Conservation (phyloP, 176 grass and related monocot species). For the Triticum dicoccoides region DNA sequence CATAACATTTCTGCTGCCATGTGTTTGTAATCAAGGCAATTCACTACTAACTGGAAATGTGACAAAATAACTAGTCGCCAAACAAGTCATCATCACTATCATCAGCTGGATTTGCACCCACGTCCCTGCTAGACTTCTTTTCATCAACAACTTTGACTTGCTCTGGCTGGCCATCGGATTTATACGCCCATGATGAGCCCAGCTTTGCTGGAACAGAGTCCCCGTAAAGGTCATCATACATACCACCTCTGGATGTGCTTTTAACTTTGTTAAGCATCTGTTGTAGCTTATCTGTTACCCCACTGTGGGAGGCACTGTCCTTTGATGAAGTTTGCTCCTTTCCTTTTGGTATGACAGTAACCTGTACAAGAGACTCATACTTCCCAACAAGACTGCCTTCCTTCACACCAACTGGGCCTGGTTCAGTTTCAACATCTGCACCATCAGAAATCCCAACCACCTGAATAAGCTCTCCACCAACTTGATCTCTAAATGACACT, state of each 20-base stretch:
- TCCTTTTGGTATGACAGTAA: constrained; percentile 91
- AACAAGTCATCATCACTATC: constrained; percentile 95
- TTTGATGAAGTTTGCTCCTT: constrained; percentile 60
- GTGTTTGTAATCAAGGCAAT: constrained; percentile 3
- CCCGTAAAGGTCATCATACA: constrained; percentile 89
- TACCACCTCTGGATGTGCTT: constrained; percentile 47
- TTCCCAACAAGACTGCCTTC: constrained; percentile 98
- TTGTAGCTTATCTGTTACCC: constrained; percentile 71
- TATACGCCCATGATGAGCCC: constrained; percentile 87
- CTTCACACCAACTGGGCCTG: constrained; percentile 87
- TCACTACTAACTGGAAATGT: constrained; percentile 10
- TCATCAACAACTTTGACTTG: constrained; percentile 34
- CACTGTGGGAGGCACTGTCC: constrained; percentile 50
- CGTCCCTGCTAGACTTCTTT: background rate
- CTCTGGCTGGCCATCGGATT: constrained; percentile 52
- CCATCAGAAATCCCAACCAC: constrained; percentile 98
- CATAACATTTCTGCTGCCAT: constrained; percentile 9
- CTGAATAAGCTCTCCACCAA: constrained; percentile 84
- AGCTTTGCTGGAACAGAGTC: constrained; percentile 42
- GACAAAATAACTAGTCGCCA: constrained; percentile 56
- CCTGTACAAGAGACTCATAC: constrained; percentile 91
- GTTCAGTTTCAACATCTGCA: constrained; percentile 83
- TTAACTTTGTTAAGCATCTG: constrained; percentile 83
- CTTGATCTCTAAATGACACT: constrained; percentile 83
- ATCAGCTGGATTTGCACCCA: constrained; percentile 31